These are phyloP conservation scores for Claviceps sp. DNA, from an alignment of 2,329 filamentous ascomycete species.

Conservation along the genomic window DNA sequence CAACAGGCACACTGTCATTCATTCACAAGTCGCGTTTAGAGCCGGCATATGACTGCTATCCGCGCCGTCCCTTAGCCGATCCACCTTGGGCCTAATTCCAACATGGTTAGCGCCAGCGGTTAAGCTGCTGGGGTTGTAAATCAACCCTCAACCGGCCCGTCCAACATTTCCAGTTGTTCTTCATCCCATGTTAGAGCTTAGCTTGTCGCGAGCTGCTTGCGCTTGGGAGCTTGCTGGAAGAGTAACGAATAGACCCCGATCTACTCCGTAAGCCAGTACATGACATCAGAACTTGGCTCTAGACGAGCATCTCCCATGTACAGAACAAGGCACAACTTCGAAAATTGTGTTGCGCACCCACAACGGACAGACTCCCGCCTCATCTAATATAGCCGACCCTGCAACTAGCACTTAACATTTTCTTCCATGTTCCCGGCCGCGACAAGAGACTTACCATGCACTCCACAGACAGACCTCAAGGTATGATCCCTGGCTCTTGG, in stretches of 20 bases:
- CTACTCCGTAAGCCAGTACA: not conserved
- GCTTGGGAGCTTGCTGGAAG: no score
- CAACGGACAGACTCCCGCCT: not conserved
- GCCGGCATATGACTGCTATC: constrained; percentile 2
- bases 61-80: constrained; percentile 3
- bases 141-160: not conserved
- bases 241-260: not conserved
- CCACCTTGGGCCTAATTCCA: not conserved
- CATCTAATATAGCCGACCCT: constrained; percentile 17
- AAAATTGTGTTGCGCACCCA: not conserved
- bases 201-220: not conserved
- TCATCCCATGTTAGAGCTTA: constrained; percentile 3
- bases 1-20: not conserved
- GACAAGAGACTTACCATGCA: not conserved
- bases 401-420: constrained; percentile 12
- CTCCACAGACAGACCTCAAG: constrained; percentile 12
- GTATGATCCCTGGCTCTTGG: constrained; percentile 5
- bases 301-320: no score
- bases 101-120: constrained; percentile 1
- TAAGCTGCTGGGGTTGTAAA: not conserved
- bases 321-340: not conserved
- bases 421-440: constrained; percentile 5
- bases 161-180: not conserved
- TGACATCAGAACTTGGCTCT: not conserved
- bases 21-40: not conserved